Conservation (phyloP, 2,329 filamentous ascomycete species). For the Fusarium hostae region DNA sequence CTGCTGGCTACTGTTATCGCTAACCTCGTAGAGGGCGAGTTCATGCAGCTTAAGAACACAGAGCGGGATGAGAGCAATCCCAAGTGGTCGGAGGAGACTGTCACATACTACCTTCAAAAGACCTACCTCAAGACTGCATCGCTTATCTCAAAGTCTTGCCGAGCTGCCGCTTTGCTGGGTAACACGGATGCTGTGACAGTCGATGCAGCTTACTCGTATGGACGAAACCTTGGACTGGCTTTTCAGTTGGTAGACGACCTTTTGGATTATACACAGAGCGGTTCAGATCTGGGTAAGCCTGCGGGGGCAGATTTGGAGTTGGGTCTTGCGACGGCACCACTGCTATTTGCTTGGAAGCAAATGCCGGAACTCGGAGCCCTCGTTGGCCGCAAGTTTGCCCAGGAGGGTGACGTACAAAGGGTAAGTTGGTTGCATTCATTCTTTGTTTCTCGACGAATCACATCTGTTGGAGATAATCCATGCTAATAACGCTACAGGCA, state of each 20-base stretch:
- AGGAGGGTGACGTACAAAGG: conserved; percentile 84
- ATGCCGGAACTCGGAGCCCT: conserved; percentile 85
- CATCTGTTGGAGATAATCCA: conserved; percentile 22
- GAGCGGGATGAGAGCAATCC: conserved; percentile 87
- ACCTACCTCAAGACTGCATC: conserved; percentile 98
- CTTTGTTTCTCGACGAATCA: conserved; percentile 29
- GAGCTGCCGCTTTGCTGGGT: conserved; percentile 87
- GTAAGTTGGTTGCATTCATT: conserved; percentile 61
- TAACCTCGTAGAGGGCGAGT: conserved; percentile 97
- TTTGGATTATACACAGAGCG: conserved; percentile 93
- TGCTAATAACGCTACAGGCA: conserved; percentile 67
- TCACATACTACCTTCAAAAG: conserved; percentile 96
- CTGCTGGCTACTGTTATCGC: conserved; percentile 95
- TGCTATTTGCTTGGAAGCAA: conserved; percentile 95
- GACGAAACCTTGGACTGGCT: conserved; percentile 90
- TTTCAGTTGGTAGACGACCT: conserved; percentile 99
- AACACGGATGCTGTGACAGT: conserved; percentile 81
- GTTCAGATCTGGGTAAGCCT: conserved; percentile 89
- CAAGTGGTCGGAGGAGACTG: conserved; percentile 85
- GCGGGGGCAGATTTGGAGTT: conserved; percentile 94
- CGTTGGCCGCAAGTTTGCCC: conserved; percentile 89
- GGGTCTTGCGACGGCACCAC: conserved; percentile 90
- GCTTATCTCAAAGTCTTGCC: conserved; percentile 94
- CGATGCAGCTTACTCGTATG: conserved; percentile 91
- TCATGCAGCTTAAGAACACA: conserved; percentile 99